These are phyloP conservation scores for Rheum nobile DNA, from an alignment of 148 eudicot genomes.

Conservation along the genomic window DNA sequence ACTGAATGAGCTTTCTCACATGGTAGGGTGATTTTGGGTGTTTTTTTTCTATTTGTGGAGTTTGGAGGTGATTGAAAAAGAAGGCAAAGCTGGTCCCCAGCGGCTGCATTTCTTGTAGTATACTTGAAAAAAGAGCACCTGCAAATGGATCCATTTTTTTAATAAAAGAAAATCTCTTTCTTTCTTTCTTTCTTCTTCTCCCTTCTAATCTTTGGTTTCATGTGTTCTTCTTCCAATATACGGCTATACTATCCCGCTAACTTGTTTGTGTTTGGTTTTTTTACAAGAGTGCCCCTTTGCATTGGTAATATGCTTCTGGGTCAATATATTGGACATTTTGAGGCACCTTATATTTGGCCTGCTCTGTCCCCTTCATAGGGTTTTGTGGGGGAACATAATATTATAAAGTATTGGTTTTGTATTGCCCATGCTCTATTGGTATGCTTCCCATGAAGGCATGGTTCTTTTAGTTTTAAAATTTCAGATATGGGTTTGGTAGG, in stretches of 20 bases:
- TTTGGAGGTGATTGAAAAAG: neutral
- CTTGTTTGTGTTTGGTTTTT: neutral
- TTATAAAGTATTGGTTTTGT: neutral
- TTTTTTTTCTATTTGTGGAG: neutral
- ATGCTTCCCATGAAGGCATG: neutral
- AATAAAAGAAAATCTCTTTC: neutral
- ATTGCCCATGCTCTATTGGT: neutral
- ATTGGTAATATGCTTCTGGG: neutral
- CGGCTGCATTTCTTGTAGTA: neutral
- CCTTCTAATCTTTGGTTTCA: neutral
- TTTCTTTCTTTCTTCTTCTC: neutral
- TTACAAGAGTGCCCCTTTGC: neutral
- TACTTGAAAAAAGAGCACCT: neutral
- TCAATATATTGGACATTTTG: neutral
- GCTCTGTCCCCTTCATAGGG: neutral
- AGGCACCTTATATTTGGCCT: neutral
- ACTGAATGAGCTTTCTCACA: neutral
- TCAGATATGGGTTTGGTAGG: neutral
- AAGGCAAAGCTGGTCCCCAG: neutral
- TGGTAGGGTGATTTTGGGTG: neutral
- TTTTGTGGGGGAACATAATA: neutral
- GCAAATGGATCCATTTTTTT: constrained; percentile 1
- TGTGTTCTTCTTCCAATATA: neutral
- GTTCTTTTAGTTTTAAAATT: neutral
- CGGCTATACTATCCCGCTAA: neutral